Evolutionary conservation across 208 protist genomes (phyloP), one percentile per base, ranked within the genome.

Genomic region (Leishmania gerbilli): DNA sequence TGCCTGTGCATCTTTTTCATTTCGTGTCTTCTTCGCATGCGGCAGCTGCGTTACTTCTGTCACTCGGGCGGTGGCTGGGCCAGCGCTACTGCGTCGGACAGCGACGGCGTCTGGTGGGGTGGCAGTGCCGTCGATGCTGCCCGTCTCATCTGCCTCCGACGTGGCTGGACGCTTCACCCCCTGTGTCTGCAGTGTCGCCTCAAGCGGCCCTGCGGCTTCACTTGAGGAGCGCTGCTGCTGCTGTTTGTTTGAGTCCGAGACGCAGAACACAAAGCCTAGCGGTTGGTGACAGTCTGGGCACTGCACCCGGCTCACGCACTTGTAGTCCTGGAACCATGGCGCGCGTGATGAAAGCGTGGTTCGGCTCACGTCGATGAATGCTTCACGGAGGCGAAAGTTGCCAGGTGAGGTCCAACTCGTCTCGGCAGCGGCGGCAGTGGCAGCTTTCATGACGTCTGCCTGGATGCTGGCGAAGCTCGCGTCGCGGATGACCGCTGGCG

Each of bases 251-350:
- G 51, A 17, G 56, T 82, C 76, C 3, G 71, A n/a, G 64, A 69
- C 68, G 13, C 84, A 72, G 85, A 95, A 96, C 13, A 96, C 49
- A 56, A 91, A 96, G 6, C 91, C 93, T 6, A 96, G 85, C 1
- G 87, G 83, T 47, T 94, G 81, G 69, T 96, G 93, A 85, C 93
- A 96, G 69, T 96, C 93, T 1, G 93, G 90, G 68, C 93, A 96
- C 76, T 96, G 89, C 40, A 94, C 84, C 7, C 89, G 85, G 27
- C 86, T 69, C 45, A 69, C 74, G 68, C 88, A 93, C 31, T 71
- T 80, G 82, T 92, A 96, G 47, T 79, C 77, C 9, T 83, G 79
- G 80, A 96, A 96, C 93, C 93, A 96, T 71, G 87, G 87, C 67
- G 74, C 88, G 9, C 83, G 82, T 31, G 90, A 85, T 37, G 91